phyloP scores from a whole-genome alignment of 2,329 filamentous ascomycete species.

The Sclerotinia borealis region DNA sequence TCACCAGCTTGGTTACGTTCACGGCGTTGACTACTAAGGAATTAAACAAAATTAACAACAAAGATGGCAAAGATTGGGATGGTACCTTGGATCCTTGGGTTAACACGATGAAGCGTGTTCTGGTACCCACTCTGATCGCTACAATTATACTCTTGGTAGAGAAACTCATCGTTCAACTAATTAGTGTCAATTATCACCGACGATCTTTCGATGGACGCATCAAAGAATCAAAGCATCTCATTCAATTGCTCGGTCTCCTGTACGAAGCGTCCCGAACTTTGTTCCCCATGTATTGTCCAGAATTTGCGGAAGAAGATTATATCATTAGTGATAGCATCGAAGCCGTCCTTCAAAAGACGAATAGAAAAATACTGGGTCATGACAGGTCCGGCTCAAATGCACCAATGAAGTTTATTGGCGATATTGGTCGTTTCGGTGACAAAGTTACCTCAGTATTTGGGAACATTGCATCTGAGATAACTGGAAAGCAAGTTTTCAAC shows the following conservation, averaged over 20 bases:
- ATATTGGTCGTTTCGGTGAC: conserved; percentile 77
- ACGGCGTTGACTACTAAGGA: conserved; percentile 43
- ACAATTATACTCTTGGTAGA: conserved; percentile 68
- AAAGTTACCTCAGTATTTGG: conserved; percentile 92
- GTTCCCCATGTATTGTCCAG: conserved; percentile 86
- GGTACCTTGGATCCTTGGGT: conserved; percentile 41
- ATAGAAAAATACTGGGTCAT: conserved; percentile 37
- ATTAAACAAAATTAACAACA: conserved; percentile 15
- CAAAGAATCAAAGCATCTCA: conserved; percentile 81
- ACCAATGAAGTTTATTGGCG: conserved; percentile 69
- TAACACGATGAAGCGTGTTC: conserved; percentile 54
- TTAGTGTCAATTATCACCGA: conserved; percentile 80
- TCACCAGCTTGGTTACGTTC: conserved; percentile 58
- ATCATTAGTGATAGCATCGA: conserved; percentile 82
- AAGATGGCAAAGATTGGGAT: not conserved
- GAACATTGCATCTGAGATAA: conserved; percentile 89
- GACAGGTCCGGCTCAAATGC: conserved; percentile 56
- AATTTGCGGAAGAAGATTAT: conserved; percentile 89
- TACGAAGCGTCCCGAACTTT: conserved; percentile 85
- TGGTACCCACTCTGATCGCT: conserved; percentile 62
- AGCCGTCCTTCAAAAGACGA: conserved; percentile 55
- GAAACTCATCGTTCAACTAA: conserved; percentile 73
- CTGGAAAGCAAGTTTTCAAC: conserved; percentile 93
- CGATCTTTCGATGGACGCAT: conserved; percentile 78
- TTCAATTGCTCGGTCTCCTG: conserved; percentile 73